Percentiles rank a stretch among this genome's conserved stretches.
These are phyloP conservation scores for Globisporangium okanoganense DNA, from an alignment of 352 stramenopile species.

Conservation along the genomic window DNA sequence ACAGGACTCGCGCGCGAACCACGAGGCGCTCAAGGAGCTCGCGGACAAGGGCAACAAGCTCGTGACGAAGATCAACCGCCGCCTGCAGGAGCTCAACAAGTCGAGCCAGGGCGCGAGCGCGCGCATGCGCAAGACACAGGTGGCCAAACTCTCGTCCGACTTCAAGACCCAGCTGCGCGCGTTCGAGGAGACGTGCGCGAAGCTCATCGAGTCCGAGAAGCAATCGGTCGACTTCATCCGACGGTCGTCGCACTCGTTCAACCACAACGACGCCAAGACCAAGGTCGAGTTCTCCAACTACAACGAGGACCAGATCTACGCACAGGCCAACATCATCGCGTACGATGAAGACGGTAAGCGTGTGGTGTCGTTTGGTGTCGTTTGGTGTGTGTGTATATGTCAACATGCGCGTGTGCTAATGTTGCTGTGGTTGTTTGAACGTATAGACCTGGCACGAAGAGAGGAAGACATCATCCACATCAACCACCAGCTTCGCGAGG, in stretches of 20 bases:
- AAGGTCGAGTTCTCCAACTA: conserved; percentile 68
- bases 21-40: conserved; percentile 76
- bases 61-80: conserved; percentile 71
- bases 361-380: too few species aligned
- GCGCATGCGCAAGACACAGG: conserved; percentile 61
- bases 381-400: conserved; percentile 1
- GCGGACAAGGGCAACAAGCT: conserved; percentile 83
- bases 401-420: not conserved
- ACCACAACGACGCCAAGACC: conserved; percentile 30
- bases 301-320: conserved; percentile 86
- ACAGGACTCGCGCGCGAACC: conserved; percentile 81
- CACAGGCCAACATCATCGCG: conserved; percentile 75
- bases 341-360: conserved; percentile 81
- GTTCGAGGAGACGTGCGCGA: conserved; percentile 74
- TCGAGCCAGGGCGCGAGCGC: conserved; percentile 35
- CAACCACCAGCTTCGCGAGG: conserved; percentile 81
- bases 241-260: conserved; percentile 72
- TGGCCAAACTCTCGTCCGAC: conserved; percentile 78
- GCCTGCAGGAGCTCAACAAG: conserved; percentile 74
- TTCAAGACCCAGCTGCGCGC: conserved; percentile 77
- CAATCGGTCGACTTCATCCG: conserved; percentile 78
- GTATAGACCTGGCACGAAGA: conserved; percentile 62
- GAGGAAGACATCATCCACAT: conserved; percentile 88
- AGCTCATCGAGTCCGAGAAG: conserved; percentile 64
- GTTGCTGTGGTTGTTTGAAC: not conserved